Base-by-base conservation (phyloP, 371 early-diverging fungal genomes). In the Umbelopsis sp. region DNA sequence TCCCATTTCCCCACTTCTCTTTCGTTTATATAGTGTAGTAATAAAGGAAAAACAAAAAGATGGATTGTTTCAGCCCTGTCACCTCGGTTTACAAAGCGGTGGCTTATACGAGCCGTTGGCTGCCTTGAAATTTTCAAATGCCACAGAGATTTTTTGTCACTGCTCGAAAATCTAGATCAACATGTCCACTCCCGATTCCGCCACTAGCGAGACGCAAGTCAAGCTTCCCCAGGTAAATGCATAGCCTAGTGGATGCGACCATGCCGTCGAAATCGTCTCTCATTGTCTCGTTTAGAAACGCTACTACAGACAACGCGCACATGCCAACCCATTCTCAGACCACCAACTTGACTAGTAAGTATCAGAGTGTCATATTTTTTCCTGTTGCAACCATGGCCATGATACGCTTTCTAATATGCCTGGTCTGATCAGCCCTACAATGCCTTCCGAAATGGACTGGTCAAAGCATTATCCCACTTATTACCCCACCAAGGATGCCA, bases 281-380 rank as follows among this genome's bases (percentile, higher is more conserved):
- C 79, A 4, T 72, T 69, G 29, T 71, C 16, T 10, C 16, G 1
- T 12, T 18, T 7, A 94, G 90, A 98, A 98, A 87, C 87, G 92
- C 69, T 92, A 87, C 76, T 97, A 91, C 75, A 86, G 99, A 66
- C 98, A 96, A 78, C 91, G 99, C 70, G 99, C 99, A 24, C 99
- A 99, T 82, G 95, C 96, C 69, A 99, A 99, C 77, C 95, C 97
- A 9, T 98, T 99, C 76, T 94, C 94, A 52, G 99, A 99, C 79
- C 96, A 97, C 76, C 86, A 91, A 25, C 86, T 99, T 52, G 92
- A 92, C 69, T 98, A 97, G 95, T 93, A 85, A 82, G 86, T 70
- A 11, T 20, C 10, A 14, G 24, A 14, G 8, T 0, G 7, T 12
- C 14, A 46, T 29, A 3, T 29, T 29, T 1, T 29, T 29, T 4